Evolutionary conservation across 768 basidiomycete genomes (phyloP), one percentile per base, ranked within the genome.

Genomic region (Lentinula detonsa): DNA sequence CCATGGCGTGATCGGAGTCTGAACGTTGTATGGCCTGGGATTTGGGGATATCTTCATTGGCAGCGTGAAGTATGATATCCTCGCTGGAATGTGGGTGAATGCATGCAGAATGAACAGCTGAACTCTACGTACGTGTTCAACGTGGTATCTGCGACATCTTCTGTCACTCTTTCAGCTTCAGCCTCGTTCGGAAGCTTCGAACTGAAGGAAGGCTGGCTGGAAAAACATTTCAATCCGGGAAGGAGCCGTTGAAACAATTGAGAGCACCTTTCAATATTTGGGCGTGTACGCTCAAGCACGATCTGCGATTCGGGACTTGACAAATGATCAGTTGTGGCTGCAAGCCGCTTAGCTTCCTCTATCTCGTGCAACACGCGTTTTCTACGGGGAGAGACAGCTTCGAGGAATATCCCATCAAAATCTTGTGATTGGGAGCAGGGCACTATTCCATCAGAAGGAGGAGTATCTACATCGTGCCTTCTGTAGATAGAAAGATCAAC

Each of bases 281-380:
- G 43, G n/a, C 43, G n/a, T 31, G n/a, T 39, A 39, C 2, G n/a
- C 55, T 79, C 76, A n/a, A 63, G 62, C 62, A 82, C 80, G 53
- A 62, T 63, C 50, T 79, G 76, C 60, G 72, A 77, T 62, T 81
- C 81, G 35, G 79, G 81, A 60, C 77, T 81, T 15, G 75, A 77
- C n/a, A 81, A 69, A 62, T 9, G 1, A 5, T 56, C 54, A 39
- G 37, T 43, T 10, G 40, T 10, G 13, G 37, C 8, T 23, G 37
- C 54, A 9, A 39, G n/a, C 37, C 18, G 37, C 9, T 33, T 56
- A 6, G 23, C 40, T 43, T 56, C 33, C 54, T 56, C 40, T 9
- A 56, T 16, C 18, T 39, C 35, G 35, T 21, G 37, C 37, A 56
- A 34, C 11, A 39, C 35, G 18, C 54, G 54, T 21, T 40, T 56